Base-by-base conservation (phyloP, 345 rosid species). In the Iberis pinnata region DNA sequence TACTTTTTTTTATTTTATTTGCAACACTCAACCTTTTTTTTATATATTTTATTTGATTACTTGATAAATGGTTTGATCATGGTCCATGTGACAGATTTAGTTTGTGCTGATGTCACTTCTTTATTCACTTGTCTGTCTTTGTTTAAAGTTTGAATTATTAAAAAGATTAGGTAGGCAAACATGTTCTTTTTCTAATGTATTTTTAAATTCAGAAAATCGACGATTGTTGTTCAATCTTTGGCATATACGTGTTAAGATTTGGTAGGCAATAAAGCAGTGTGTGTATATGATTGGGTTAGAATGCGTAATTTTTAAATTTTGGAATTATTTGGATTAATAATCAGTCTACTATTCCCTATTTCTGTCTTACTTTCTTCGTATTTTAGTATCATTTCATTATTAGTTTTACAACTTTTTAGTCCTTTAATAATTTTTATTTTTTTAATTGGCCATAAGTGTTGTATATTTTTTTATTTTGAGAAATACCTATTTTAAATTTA, bases 281-380 rank as follows among this genome's bases (percentile, higher is more conserved):
- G n/a, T n/a, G n/a, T n/a, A n/a, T n/a, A n/a, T n/a, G n/a, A n/a
- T n/a, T n/a, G n/a, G n/a, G n/a, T n/a, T n/a, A n/a, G 57, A 56
- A 64, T 31, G 57, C 69, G 27, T 64, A 53, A 48, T 56, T 44
- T 56, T 49, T 48, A 31, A 33, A 24, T 7, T 12, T 41, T 56
- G 35, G 48, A 38, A 18, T n/a, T n/a, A n/a, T n/a, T n/a, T n/a
- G n/a, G n/a, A n/a, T n/a, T n/a, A n/a, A n/a, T n/a, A n/a, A n/a
- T n/a, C n/a, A n/a, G n/a, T n/a, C n/a, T n/a, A n/a, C n/a, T n/a
- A n/a, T n/a, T n/a, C n/a, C n/a, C n/a, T n/a, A n/a, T n/a, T n/a
- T n/a, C n/a, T n/a, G n/a, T n/a, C n/a, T n/a, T n/a, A n/a, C n/a
- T n/a, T n/a, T n/a, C n/a, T n/a, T n/a, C n/a, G n/a, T n/a, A n/a